Conservation (phyloP, 83 land plant species). For the Diphasiastrum complanatum region DNA sequence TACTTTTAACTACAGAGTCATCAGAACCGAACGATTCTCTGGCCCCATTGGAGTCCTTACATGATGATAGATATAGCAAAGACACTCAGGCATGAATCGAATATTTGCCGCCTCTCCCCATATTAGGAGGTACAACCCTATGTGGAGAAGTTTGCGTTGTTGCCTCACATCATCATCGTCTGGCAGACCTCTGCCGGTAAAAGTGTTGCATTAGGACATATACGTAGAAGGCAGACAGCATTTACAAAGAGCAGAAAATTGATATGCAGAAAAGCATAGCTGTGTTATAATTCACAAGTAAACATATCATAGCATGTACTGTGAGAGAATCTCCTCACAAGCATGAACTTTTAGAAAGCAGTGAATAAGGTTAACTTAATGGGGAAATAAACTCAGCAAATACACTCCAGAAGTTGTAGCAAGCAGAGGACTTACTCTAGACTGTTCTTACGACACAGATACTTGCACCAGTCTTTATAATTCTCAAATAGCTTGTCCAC, state of each 20-base stretch:
- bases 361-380: too few relatives aligned
- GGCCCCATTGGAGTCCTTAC: not conserved
- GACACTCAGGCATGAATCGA: not conserved
- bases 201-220: too few relatives aligned
- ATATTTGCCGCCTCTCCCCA: conserved; percentile 3
- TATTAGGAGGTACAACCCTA: not conserved
- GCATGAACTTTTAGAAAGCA: too few relatives aligned
- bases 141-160: not conserved
- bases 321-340: too few relatives aligned
- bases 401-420: too few relatives aligned
- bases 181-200: too few relatives aligned
- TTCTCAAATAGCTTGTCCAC: conserved; percentile 3
- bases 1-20: not conserved
- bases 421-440: too few relatives aligned
- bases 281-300: not conserved
- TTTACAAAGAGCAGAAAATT: not conserved
- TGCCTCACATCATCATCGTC: not conserved
- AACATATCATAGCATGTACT: not conserved
- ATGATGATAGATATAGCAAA: too few relatives aligned
- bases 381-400: too few relatives aligned
- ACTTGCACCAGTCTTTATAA: conserved; percentile 1
- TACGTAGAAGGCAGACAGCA: too few relatives aligned
- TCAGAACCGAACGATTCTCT: not conserved
- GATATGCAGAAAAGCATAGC: not conserved
- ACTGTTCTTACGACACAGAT: not conserved